Conservation (phyloP, 169 alveolate species). For the Plasmodium fragile region DNA sequence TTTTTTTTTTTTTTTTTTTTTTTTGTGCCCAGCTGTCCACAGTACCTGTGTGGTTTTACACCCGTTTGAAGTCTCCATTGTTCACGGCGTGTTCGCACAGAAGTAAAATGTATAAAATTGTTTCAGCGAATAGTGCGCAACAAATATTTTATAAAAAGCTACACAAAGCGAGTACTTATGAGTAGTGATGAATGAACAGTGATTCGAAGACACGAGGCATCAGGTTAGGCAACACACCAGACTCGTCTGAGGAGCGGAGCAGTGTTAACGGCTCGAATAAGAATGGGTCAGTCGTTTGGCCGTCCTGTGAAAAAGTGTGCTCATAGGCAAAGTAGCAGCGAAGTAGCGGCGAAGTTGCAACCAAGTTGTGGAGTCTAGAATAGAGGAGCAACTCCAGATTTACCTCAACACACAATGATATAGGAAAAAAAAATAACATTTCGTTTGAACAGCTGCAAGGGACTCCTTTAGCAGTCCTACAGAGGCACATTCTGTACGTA, state of each 20-base stretch:
- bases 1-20: background rate
- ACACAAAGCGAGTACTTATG: background rate
- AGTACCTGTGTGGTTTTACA: background rate
- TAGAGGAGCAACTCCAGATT: background rate
- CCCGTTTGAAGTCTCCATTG: background rate
- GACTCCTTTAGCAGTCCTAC: background rate
- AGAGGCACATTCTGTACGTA: background rate
- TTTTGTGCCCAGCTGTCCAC: background rate
- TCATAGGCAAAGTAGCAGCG: background rate
- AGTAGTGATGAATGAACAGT: conserved; percentile 13
- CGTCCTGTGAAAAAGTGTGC: background rate
- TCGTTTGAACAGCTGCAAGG: background rate
- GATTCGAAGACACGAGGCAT: background rate
- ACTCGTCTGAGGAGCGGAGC: background rate
- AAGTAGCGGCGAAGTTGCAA: background rate
- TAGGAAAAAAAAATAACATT: background rate
- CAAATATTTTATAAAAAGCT: background rate
- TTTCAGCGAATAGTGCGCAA: background rate
- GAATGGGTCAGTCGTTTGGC: background rate
- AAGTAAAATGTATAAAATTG: background rate
- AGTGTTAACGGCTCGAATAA: background rate
- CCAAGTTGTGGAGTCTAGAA: background rate
- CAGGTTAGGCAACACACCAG: background rate
- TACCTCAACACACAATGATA: background rate
- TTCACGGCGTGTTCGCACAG: background rate